Evolutionary conservation across 768 basidiomycete species (phyloP), one percentile per base, ranked within the genome.

Genomic region (Strobilomyces confusus): DNA sequence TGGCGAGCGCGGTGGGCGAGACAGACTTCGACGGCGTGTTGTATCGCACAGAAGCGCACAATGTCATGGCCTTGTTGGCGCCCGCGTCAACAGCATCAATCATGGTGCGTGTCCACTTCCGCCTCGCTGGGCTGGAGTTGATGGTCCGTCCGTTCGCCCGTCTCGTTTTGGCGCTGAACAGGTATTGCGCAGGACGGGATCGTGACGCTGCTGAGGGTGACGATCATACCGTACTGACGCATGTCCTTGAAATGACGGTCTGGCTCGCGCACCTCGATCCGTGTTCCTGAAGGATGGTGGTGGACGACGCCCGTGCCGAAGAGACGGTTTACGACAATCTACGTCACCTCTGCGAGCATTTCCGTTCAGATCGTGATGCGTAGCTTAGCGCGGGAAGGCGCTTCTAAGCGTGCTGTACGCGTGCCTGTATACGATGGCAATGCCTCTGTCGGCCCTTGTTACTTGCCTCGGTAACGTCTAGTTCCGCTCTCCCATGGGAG

Each of bases 111-210:
- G 1, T 9, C 25, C 20, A 19, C 0, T 7, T 29, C 13, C 22
- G 29, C 36, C 19, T 11, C 20, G 11, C 30, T 4, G 7, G 20
- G 23, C 44, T 25, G 17, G 42, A 25, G 19, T 42, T 58, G 40
- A 42, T 11, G 14, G 13, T 4, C 5, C 46, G 33, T 17, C 38
- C 46, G 19, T 4, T 38, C 11, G 17, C 14, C 11, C 14, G 6
- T 34, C 33, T 32, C 13, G 19, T n/a, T 33, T 36, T n/a, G 23
- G 20, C 15, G 1, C 22, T 32, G 26, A 9, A 33, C 15, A 83
- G 83, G 72, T 29, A 87, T 85, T 48, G 76, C 84, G 4, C 76
- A 76, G 33, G 83, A 85, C 60, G 83, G 84, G 41, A 72, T 78
- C 32, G 77, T 80, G 15, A 75, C 75, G 1, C 60, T 85, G 20